Evolutionary conservation across 768 basidiomycete species (phyloP).

Genomic region (Leccinum rimulosum): DNA sequence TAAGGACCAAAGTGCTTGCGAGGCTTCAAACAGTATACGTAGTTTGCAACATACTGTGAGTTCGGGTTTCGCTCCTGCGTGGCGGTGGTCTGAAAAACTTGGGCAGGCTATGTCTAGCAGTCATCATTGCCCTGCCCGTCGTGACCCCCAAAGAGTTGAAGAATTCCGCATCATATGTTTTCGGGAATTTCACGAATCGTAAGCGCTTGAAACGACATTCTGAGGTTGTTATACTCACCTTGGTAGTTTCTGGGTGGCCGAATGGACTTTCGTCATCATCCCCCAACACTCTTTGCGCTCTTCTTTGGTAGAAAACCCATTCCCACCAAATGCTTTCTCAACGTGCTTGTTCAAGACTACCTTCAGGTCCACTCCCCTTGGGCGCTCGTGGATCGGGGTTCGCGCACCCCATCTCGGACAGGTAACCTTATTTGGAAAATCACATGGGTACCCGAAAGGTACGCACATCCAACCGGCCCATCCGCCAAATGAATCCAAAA

Average conservation of each 20-base stretch:
- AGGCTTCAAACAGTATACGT: conserved; percentile 58
- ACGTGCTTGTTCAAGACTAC: no score
- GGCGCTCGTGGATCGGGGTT: no score
- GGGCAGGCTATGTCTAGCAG: conserved; percentile 12
- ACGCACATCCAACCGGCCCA: no score
- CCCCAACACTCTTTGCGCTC: no score
- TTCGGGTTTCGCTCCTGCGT: background rate
- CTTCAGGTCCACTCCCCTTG: no score
- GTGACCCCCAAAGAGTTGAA: conserved; percentile 57
- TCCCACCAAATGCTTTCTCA: no score
- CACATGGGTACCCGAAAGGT: no score
- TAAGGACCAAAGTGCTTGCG: conserved; percentile 64
- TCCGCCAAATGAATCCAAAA: no score
- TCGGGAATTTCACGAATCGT: conserved; percentile 61
- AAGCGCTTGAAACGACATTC: conserved; percentile 7
- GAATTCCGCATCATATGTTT: conserved; percentile 58
- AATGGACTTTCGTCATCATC: conserved; percentile 29
- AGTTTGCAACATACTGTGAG: conserved; percentile 38
- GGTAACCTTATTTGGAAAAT: no score
- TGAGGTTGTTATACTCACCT: background rate
- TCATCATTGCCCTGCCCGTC: conserved; percentile 58
- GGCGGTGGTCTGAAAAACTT: background rate
- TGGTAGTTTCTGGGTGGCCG: conserved; percentile 40
- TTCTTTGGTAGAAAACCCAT: no score
- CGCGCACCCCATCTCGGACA: no score